Conservation (phyloP, 129 eudicot genomes). For the Ambrosia artemisiifolia region DNA sequence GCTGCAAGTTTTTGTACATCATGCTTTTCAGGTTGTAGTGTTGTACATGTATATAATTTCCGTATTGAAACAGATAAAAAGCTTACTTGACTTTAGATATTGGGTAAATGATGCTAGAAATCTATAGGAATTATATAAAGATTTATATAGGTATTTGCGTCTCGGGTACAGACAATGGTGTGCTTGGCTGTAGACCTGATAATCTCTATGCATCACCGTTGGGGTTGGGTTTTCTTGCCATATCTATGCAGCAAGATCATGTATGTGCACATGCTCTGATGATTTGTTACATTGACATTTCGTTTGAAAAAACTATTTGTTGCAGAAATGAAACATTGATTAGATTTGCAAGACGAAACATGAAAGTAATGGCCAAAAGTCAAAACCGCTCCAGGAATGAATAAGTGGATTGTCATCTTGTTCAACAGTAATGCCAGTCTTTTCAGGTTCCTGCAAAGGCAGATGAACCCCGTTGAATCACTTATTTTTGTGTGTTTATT, state of each 20-base stretch:
- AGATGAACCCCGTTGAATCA: slow-evolving; percentile 10
- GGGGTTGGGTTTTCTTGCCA: no score
- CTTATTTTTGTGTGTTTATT: slow-evolving; percentile 5
- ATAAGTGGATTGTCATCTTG: slow-evolving; percentile 16
- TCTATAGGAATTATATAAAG: no score
- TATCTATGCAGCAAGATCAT: not conserved
- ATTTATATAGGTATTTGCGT: no score
- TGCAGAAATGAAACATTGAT: slow-evolving; percentile 48
- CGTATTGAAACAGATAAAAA: no score
- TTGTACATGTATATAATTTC: no score
- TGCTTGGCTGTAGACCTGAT: no score
- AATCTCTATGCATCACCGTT: no score
- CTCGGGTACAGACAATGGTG: no score
- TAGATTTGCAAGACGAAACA: not conserved
- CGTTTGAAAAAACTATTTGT: not conserved
- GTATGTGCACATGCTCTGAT: not conserved
- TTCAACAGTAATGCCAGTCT: slow-evolving; percentile 9
- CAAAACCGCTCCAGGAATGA: slow-evolving; percentile 2
- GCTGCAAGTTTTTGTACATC: no score
- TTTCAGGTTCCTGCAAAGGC: slow-evolving; percentile 30
- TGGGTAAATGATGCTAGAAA: no score
- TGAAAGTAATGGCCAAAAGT: not conserved
- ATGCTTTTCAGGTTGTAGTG: no score
- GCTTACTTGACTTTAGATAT: no score
- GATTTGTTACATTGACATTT: not conserved